Conservation (phyloP, 2,329 filamentous ascomycete species). For the Diaporthe vexans region DNA sequence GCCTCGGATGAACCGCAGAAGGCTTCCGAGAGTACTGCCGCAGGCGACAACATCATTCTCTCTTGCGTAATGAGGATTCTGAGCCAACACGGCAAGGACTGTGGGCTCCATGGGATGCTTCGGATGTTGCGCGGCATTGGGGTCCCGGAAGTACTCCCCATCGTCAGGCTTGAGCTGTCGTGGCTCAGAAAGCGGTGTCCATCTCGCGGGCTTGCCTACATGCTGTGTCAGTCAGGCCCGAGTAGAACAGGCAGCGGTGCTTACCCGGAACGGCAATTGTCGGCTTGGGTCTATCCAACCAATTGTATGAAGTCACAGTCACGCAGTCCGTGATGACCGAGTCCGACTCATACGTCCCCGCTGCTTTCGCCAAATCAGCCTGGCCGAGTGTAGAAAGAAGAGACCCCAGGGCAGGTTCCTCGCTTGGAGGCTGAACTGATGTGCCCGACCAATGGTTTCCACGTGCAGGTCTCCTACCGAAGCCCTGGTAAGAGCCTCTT, state of each 20-base stretch:
- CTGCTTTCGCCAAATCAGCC: constrained; percentile 41
- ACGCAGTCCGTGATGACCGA: constrained; percentile 46
- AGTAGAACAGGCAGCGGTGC: neutral
- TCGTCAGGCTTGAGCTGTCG: constrained; percentile 58
- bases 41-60: constrained; percentile 71
- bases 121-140: constrained; percentile 65
- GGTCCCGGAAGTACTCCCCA: constrained; percentile 66
- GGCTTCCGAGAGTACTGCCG: constrained; percentile 71
- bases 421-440: neutral
- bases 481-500: neutral
- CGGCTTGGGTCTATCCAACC: constrained; percentile 48
- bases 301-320: constrained; percentile 54
- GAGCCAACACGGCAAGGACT: constrained; percentile 54
- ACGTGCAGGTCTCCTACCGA: neutral
- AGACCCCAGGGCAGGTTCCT: constrained; percentile 44
- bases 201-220: constrained; percentile 63
- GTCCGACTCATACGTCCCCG: constrained; percentile 39
- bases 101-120: constrained; percentile 65
- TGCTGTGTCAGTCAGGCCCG: constrained; percentile 32
- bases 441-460: neutral
- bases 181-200: constrained; percentile 58
- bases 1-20: constrained; percentile 68
- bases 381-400: constrained; percentile 42
- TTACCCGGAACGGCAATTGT: constrained; percentile 53
- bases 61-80: constrained; percentile 52